phyloP scores from a whole-genome alignment of 306 rosid genomes.

The Alnus rubra region DNA sequence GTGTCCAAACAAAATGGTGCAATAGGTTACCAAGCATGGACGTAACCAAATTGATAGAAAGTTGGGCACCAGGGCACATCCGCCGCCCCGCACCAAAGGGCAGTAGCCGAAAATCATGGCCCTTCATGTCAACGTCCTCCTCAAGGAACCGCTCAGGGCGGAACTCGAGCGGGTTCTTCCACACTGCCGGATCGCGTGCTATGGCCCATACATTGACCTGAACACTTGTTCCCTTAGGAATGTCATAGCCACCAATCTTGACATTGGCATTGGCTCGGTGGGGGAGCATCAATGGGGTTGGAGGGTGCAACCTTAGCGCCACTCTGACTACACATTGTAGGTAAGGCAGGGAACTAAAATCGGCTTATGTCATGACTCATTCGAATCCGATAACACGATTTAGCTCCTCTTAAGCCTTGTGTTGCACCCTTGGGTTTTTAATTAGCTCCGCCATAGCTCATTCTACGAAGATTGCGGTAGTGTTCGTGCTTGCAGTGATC shows the following conservation, averaged over 20 bases:
- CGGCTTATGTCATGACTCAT: too few relatives aligned
- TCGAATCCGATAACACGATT: too few relatives aligned
- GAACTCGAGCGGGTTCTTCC: conserved; percentile 12
- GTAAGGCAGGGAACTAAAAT: too few relatives aligned
- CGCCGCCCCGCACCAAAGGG: conserved; percentile 62
- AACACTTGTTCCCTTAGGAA: too few relatives aligned
- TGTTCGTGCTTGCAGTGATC: conserved; percentile 94
- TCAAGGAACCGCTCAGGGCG: conserved; percentile 51
- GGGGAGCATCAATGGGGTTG: too few relatives aligned
- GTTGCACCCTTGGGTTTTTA: too few relatives aligned
- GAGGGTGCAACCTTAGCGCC: too few relatives aligned
- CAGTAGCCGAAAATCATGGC: conserved; percentile 49
- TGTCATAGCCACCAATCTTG: too few relatives aligned
- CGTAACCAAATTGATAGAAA: conserved; percentile 46
- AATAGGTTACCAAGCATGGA: conserved; percentile 58
- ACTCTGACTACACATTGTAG: too few relatives aligned
- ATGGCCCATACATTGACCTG: too few relatives aligned
- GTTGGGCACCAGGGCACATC: conserved; percentile 53
- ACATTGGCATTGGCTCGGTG: not conserved
- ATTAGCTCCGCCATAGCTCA: conserved; percentile 85
- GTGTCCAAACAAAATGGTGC: conserved; percentile 56
- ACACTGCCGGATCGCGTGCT: too few relatives aligned
- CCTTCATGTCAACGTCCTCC: conserved; percentile 62
- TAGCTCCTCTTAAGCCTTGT: too few relatives aligned
- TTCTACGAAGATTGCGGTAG: conserved; percentile 68